A percentile compares a stretch with the other conserved stretches of the same genome.
phyloP scores from a whole-genome alignment of 441 rosid species.

The Adansonia grandidieri region DNA sequence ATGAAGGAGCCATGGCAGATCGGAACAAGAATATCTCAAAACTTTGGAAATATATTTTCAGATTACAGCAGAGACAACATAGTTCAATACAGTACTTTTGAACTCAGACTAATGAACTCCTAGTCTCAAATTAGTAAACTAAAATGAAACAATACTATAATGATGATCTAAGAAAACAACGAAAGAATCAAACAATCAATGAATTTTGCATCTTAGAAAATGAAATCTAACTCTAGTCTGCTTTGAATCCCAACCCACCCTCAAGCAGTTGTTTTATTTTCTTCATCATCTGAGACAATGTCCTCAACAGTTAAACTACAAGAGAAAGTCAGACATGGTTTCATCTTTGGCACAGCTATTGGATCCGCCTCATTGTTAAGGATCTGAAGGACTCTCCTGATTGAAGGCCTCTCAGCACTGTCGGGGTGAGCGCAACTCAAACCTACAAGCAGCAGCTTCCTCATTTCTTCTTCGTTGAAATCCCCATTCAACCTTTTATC shows the following conservation, averaged over 20 bases:
- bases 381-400: slow-evolving; percentile 89
- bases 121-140: slow-evolving; percentile 23
- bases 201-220: background rate
- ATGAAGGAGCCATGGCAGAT: background rate
- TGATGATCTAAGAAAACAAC: slow-evolving; percentile 7
- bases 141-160: background rate
- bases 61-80: slow-evolving; percentile 32
- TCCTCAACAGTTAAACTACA: slow-evolving; percentile 69
- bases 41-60: background rate
- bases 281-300: slow-evolving; percentile 77
- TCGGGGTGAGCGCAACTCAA: slow-evolving; percentile 85
- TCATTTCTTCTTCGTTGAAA: slow-evolving; percentile 70
- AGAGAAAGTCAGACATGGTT: slow-evolving; percentile 79
- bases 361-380: slow-evolving; percentile 69
- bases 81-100: slow-evolving; percentile 66
- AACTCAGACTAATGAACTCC: slow-evolving; percentile 45
- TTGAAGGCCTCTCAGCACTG: slow-evolving; percentile 67
- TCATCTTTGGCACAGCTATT: slow-evolving; percentile 57
- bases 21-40: background rate
- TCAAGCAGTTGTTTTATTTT: slow-evolving; percentile 30
- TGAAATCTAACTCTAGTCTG: slow-evolving; percentile 20
- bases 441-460: slow-evolving; percentile 75
- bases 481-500: slow-evolving; percentile 64
- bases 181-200: slow-evolving; percentile 43
- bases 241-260: slow-evolving; percentile 20